phyloP scores from a whole-genome alignment of 257 asterid species.

The Coffea canephora region DNA sequence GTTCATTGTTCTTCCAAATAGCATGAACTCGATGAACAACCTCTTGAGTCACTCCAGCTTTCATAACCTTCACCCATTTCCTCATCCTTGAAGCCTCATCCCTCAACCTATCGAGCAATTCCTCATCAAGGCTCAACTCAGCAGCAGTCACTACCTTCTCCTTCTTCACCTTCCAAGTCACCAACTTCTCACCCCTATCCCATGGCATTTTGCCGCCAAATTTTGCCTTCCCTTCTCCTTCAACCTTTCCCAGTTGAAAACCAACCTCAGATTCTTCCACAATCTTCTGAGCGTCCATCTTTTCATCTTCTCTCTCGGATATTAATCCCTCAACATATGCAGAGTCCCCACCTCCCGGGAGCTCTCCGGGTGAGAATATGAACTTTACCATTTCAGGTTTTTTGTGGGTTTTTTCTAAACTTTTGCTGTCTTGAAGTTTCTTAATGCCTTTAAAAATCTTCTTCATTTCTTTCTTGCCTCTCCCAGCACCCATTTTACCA shows the following conservation, averaged over 20 bases:
- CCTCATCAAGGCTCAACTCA: slow-evolving; percentile 55
- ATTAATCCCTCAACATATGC: slow-evolving; percentile 22
- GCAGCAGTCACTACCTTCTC: slow-evolving; percentile 48
- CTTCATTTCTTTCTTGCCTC: slow-evolving; percentile 81
- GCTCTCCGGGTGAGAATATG: slow-evolving; percentile 55
- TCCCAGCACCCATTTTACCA: slow-evolving; percentile 72
- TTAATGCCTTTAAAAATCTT: slow-evolving; percentile 59
- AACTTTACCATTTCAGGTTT: slow-evolving; percentile 32
- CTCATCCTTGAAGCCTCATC: slow-evolving; percentile 57
- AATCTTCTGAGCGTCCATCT: slow-evolving; percentile 17
- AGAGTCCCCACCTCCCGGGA: slow-evolving; percentile 40
- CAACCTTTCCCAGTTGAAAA: slow-evolving; percentile 29
- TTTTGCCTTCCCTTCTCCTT: slow-evolving; percentile 37
- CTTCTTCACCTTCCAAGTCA: slow-evolving; percentile 38
- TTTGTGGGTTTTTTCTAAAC: slow-evolving; percentile 31
- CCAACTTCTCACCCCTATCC: slow-evolving; percentile 56
- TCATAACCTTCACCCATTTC: slow-evolving; percentile 90
- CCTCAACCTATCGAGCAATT: slow-evolving; percentile 67
- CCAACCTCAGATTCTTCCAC: slow-evolving; percentile 33
- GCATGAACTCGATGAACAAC: slow-evolving; percentile 63
- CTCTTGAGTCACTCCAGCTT: slow-evolving; percentile 80
- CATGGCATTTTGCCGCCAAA: slow-evolving; percentile 56
- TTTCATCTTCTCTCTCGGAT: slow-evolving; percentile 18
- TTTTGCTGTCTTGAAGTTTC: slow-evolving; percentile 43
- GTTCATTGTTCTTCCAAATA: slow-evolving; percentile 70